phyloP scores from a whole-genome alignment of 805 yeast species.

The Allodekkera sacchari region DNA sequence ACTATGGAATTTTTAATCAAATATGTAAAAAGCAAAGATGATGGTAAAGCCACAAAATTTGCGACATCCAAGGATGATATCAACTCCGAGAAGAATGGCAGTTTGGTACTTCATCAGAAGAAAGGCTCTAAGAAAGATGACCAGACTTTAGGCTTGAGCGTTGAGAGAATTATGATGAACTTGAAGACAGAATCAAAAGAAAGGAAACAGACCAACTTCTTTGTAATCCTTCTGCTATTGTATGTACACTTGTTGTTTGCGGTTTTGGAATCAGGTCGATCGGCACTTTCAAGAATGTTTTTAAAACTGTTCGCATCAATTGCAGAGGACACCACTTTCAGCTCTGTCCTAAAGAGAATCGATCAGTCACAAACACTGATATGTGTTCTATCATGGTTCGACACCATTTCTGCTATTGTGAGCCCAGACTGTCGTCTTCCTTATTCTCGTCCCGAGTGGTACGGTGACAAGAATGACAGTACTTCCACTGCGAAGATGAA shows the following conservation, averaged over 20 bases:
- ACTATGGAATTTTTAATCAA: constrained; percentile 48
- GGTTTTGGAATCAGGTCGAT: constrained; percentile 45
- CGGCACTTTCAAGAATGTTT: constrained; percentile 41
- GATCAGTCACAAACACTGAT: constrained; percentile 42
- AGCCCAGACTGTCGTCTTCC: constrained; percentile 52
- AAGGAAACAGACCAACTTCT: constrained; percentile 31
- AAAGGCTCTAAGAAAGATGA: not conserved
- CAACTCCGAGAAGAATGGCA: constrained; percentile 1
- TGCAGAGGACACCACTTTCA: constrained; percentile 38
- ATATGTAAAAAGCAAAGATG: constrained; percentile 25
- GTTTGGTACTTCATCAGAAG: not conserved
- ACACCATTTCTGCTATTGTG: constrained; percentile 46
- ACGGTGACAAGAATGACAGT: constrained; percentile 33
- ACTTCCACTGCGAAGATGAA: constrained; percentile 45
- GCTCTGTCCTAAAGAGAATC: constrained; percentile 33
- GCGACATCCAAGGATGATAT: not conserved
- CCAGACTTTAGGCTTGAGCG: constrained; percentile 14
- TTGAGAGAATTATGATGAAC: constrained; percentile 28
- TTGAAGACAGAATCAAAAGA: constrained; percentile 29
- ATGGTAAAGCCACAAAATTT: constrained; percentile 2
- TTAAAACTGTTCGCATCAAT: constrained; percentile 42
- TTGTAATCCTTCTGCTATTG: constrained; percentile 41
- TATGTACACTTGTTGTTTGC: constrained; percentile 49
- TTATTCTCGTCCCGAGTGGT: constrained; percentile 44
- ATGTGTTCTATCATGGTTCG: constrained; percentile 51